These are phyloP conservation scores for Phanerodontia chrysosporium DNA, from an alignment of 768 basidiomycete genomes.

Conservation along the genomic window DNA sequence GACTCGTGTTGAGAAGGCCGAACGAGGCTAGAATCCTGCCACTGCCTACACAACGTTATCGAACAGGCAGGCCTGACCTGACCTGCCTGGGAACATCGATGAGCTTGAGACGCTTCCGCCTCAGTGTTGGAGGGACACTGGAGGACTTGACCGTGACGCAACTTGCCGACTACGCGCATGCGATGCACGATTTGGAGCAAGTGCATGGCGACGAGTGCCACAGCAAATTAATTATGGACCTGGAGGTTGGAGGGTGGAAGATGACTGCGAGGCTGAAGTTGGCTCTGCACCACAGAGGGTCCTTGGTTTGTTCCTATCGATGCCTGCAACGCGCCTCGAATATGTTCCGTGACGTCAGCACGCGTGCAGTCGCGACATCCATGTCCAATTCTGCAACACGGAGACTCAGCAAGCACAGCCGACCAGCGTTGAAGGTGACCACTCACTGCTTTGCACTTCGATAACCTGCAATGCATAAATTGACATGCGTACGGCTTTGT, in stretches of 20 bases:
- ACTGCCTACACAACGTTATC: not conserved
- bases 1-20: not conserved
- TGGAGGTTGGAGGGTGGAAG: too few relatives aligned
- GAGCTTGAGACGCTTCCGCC: not conserved
- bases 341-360: not conserved
- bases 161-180: not conserved
- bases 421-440: too few relatives aligned
- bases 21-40: not conserved
- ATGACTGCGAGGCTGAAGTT: too few relatives aligned
- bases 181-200: not conserved
- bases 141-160: too few relatives aligned
- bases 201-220: not conserved
- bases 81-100: not conserved
- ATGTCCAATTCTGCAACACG: too few relatives aligned
- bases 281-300: not conserved
- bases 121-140: too few relatives aligned
- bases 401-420: too few relatives aligned
- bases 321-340: not conserved
- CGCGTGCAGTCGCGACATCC: not conserved
- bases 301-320: not conserved
- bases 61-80: not conserved
- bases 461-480: too few relatives aligned
- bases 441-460: too few relatives aligned
- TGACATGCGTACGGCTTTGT: too few relatives aligned
- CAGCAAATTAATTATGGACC: too few relatives aligned